phyloP scores from a whole-genome alignment of 2,329 filamentous ascomycete genomes.

The Ophiocordyceps unilateralis region DNA sequence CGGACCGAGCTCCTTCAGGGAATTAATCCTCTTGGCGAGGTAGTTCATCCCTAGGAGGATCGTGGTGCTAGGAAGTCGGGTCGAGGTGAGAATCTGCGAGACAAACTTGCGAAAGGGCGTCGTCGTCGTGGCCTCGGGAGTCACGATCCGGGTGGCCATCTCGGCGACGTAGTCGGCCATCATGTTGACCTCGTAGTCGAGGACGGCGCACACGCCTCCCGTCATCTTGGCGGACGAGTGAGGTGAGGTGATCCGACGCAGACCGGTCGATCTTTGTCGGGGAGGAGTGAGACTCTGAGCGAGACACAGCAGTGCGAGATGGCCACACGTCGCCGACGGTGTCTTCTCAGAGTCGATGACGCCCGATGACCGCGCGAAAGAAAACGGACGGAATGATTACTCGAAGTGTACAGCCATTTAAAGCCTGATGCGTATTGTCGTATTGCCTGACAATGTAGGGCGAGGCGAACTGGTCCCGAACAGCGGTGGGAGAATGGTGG shows the following conservation, averaged over 20 bases:
- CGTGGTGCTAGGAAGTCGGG: slow-evolving; percentile 75
- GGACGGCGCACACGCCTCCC: slow-evolving; percentile 79
- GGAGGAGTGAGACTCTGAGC: neutral
- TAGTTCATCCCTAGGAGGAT: slow-evolving; percentile 86
- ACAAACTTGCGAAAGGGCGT: slow-evolving; percentile 82
- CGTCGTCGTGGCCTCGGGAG: slow-evolving; percentile 36
- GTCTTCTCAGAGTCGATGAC: neutral
- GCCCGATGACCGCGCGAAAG: neutral
- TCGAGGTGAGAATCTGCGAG: slow-evolving; percentile 76
- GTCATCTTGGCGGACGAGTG: slow-evolving; percentile 31
- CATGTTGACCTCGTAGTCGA: slow-evolving; percentile 91
- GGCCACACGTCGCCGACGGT: neutral
- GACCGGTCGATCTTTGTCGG: slow-evolving; percentile 24
- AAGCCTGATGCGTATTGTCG: slow-evolving; percentile 7
- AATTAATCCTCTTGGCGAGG: slow-evolving; percentile 65
- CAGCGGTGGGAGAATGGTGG: neutral
- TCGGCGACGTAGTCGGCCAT: slow-evolving; percentile 94
- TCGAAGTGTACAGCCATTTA: slow-evolving; percentile 17
- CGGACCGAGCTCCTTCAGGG: slow-evolving; percentile 39
- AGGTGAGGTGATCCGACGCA: slow-evolving; percentile 17
- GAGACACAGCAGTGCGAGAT: slow-evolving; percentile 3
- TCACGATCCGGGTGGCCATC: slow-evolving; percentile 51
- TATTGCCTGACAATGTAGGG: slow-evolving; percentile 6
- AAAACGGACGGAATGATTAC: slow-evolving; percentile 7
- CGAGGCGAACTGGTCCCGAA: neutral